Percentiles rank a stretch among this genome's conserved stretches.
phyloP scores from a whole-genome alignment of 768 basidiomycete species.

The Tylopilus rubrobrunneus region DNA sequence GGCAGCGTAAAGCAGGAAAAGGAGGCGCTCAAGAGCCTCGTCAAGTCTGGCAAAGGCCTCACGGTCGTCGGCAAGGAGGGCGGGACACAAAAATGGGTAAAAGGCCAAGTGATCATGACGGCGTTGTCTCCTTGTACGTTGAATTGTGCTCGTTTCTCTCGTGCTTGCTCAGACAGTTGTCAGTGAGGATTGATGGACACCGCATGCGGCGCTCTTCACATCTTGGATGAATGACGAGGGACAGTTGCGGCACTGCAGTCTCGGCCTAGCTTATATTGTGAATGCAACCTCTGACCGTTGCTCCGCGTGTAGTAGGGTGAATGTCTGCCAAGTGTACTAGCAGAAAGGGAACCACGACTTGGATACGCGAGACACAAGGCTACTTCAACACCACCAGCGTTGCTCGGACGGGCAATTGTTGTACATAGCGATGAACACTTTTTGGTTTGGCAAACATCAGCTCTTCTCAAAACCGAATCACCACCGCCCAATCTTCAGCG shows the following conservation, averaged over 20 bases:
- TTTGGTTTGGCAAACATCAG: not conserved
- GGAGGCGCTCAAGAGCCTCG: conserved; percentile 71
- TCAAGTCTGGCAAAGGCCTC: conserved; percentile 82
- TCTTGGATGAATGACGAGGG: not conserved
- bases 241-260: not conserved
- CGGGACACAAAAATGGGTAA: conserved; percentile 28
- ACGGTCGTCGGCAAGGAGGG: conserved; percentile 79
- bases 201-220: not conserved
- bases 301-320: not conserved
- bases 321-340: not conserved
- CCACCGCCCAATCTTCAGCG: conserved; percentile 62
- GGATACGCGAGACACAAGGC: not conserved
- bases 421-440: not conserved
- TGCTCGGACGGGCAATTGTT: too few relatives aligned
- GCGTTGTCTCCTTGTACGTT: conserved; percentile 6
- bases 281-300: not conserved
- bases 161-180: not conserved
- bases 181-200: not conserved
- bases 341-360: not conserved
- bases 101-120: conserved; percentile 23
- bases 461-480: conserved; percentile 30
- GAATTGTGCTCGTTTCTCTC: not conserved
- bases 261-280: not conserved
- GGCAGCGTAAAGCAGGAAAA: conserved; percentile 72
- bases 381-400: too few relatives aligned